Base-by-base conservation (phyloP, 2,329 filamentous ascomycete species). In the Fusarium chlamydosporum region DNA sequence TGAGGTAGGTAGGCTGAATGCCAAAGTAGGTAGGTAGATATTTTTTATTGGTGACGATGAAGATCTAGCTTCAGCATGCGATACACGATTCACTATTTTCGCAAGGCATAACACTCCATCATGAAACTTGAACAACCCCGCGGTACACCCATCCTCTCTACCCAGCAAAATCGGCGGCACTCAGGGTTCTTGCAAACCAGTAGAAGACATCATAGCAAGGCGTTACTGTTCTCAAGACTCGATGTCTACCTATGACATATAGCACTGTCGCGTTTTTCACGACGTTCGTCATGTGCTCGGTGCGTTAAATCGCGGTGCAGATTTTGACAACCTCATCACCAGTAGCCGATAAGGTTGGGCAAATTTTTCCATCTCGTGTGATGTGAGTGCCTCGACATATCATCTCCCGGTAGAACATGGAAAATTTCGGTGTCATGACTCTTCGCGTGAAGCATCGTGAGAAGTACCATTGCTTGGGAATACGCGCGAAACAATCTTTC, bases 81-180 rank as follows among this genome's bases (percentile, higher is more conserved):
- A 27, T n/a, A 26, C 4, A 15, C 12, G 33, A 38, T 38, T 26
- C 23, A 38, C 47, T 50, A 51, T 20, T 40, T 40, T 31, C 12
- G 7, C 29, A 18, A 23, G 23, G 16, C 16, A 29, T 38, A 23
- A n/a, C 33, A 10, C 12, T 51, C n/a, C 15, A 50, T 12, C 13
- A 40, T 18, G 23, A 50, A 50, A 50, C 33, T 37, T 35, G 31
- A 23, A 23, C 38, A 26, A 51, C 47, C 47, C 47, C 47, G 33
- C 47, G 47, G 18, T 51, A 26, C 26, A 40, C 10, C 15, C 46
- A 16, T 7, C 26, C 27, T 51, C 27, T 51, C 34, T 26, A 51
- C 34, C 45, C 26, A n/a, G 33, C 13, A 51, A 11, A 51, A 20
- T 16, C 27, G 38, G 34, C n/a, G 33, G 16, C 47, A 37, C 20